Percentiles rank a stretch among this genome's conserved stretches.
These are phyloP conservation scores for Thielaviopsis ethacetica DNA, from an alignment of 2,329 filamentous ascomycete species.

Conservation along the genomic window DNA sequence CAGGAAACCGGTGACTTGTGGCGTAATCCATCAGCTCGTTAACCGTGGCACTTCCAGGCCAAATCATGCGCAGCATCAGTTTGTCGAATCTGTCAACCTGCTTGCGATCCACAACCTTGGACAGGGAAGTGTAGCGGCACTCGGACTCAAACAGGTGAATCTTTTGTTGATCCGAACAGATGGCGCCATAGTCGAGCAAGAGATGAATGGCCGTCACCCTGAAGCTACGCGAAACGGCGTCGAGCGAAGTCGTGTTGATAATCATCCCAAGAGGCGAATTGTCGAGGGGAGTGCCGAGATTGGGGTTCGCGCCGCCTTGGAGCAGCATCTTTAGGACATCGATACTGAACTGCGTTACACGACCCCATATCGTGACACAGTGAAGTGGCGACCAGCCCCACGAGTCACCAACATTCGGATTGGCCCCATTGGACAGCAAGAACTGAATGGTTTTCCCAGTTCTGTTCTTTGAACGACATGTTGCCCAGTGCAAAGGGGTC, in stretches of 20 bases:
- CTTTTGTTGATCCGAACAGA: slow-evolving; percentile 1
- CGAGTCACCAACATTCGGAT: neutral
- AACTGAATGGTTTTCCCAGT: slow-evolving; percentile 5
- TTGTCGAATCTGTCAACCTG: slow-evolving; percentile 4
- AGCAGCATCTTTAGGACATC: slow-evolving; percentile 3
- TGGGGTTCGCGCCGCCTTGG: slow-evolving; percentile 1
- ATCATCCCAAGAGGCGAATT: slow-evolving; percentile 1
- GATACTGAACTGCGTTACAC: neutral
- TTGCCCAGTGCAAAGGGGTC: slow-evolving; percentile 7
- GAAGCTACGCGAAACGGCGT: neutral
- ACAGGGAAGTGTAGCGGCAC: neutral
- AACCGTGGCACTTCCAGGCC: neutral
- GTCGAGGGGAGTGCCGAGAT: neutral
- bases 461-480: neutral
- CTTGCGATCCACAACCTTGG: neutral
- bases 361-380: neutral
- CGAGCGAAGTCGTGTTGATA: neutral
- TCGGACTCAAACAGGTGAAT: slow-evolving; percentile 4
- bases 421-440: slow-evolving; percentile 3
- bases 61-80: slow-evolving; percentile 4
- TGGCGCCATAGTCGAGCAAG: slow-evolving; percentile 3
- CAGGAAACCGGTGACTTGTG: slow-evolving; percentile 5
- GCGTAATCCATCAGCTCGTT: slow-evolving; percentile 5
- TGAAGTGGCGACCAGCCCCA: neutral
- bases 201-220: slow-evolving; percentile 3